Percentiles rank a stretch among this genome's conserved stretches.
phyloP scores from a whole-genome alignment of 1,284 basidiomycete genomes.

The Nidula niveotomentosa region DNA sequence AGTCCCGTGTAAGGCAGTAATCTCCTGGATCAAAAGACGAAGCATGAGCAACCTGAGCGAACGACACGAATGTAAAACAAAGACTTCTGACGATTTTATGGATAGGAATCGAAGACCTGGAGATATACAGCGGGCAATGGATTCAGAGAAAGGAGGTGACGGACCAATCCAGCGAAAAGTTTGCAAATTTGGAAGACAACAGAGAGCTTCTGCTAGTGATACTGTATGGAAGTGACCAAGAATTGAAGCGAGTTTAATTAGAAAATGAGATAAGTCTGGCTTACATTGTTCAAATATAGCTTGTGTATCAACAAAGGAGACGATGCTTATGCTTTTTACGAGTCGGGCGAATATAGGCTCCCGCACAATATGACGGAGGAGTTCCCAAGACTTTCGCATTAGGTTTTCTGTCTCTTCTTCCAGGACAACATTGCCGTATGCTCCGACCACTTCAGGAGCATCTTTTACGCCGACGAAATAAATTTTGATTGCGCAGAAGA shows the following conservation, averaged over 20 bases:
- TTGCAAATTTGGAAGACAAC: slow-evolving; percentile 24
- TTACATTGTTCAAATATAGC: slow-evolving; percentile 31
- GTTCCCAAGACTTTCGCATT: slow-evolving; percentile 32
- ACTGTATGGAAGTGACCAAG: slow-evolving; percentile 16
- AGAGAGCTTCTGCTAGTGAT: slow-evolving; percentile 26
- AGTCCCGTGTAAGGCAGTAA: slow-evolving; percentile 16
- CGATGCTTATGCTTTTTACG: slow-evolving; percentile 29
- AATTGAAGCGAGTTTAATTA: neutral
- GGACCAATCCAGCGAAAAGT: slow-evolving; percentile 34
- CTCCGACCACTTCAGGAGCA: slow-evolving; percentile 6
- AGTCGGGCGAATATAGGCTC: slow-evolving; percentile 27
- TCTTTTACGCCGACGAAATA: slow-evolving; percentile 22
- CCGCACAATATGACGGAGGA: slow-evolving; percentile 28
- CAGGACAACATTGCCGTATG: too few species aligned
- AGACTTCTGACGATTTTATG: slow-evolving; percentile 4
- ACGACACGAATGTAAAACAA: too few species aligned
- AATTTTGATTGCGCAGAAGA: slow-evolving; percentile 28
- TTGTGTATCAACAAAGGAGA: slow-evolving; percentile 28
- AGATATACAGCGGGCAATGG: slow-evolving; percentile 7
- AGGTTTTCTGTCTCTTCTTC: slow-evolving; percentile 21
- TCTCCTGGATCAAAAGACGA: slow-evolving; percentile 12
- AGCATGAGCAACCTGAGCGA: too few species aligned
- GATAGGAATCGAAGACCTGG: slow-evolving; percentile 9
- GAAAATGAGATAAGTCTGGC: slow-evolving; percentile 1
- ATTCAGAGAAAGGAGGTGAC: slow-evolving; percentile 13